phyloP scores from a whole-genome alignment of 2,329 filamentous ascomycete genomes.

The Taxawa tesnikishii region DNA sequence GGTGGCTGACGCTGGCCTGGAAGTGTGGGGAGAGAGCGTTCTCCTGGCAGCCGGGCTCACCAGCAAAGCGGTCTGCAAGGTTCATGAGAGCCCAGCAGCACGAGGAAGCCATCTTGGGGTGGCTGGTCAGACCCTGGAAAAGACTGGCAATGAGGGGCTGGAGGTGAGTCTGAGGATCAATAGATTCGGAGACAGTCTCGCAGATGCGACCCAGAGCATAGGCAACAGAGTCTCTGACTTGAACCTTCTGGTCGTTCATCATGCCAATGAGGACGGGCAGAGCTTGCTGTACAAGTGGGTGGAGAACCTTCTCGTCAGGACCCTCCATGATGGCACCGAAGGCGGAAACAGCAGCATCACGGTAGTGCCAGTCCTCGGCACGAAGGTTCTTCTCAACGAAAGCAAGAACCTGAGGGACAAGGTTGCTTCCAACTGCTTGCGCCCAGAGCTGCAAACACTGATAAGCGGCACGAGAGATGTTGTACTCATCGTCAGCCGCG shows the following conservation, averaged over 20 bases:
- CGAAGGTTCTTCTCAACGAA: slow-evolving; percentile 91
- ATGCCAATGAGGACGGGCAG: slow-evolving; percentile 84
- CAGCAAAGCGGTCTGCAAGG: slow-evolving; percentile 86
- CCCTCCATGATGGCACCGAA: slow-evolving; percentile 99
- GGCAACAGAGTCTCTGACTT: slow-evolving; percentile 90
- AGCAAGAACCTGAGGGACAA: slow-evolving; percentile 73
- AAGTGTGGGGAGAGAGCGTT: slow-evolving; percentile 89
- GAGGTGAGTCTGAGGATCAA: slow-evolving; percentile 74
- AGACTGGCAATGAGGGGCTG: slow-evolving; percentile 76
- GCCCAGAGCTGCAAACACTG: slow-evolving; percentile 93
- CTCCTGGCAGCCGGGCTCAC: slow-evolving; percentile 62
- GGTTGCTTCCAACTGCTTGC: slow-evolving; percentile 73
- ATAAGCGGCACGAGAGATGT: slow-evolving; percentile 86
- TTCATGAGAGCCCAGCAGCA: slow-evolving; percentile 99
- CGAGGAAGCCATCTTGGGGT: slow-evolving; percentile 91
- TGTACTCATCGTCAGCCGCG: slow-evolving; percentile 93
- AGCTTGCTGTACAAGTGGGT: slow-evolving; percentile 91
- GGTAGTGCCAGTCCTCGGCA: slow-evolving; percentile 83
- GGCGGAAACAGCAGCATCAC: slow-evolving; percentile 91
- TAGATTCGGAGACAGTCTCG: slow-evolving; percentile 81
- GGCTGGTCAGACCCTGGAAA: slow-evolving; percentile 80
- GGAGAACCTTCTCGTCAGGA: slow-evolving; percentile 80
- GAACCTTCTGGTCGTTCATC: slow-evolving; percentile 77
- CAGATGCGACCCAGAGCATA: slow-evolving; percentile 94
- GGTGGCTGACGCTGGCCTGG: slow-evolving; percentile 75